phyloP scores from a whole-genome alignment of 208 protist genomes.

The Lotmaria passim region DNA sequence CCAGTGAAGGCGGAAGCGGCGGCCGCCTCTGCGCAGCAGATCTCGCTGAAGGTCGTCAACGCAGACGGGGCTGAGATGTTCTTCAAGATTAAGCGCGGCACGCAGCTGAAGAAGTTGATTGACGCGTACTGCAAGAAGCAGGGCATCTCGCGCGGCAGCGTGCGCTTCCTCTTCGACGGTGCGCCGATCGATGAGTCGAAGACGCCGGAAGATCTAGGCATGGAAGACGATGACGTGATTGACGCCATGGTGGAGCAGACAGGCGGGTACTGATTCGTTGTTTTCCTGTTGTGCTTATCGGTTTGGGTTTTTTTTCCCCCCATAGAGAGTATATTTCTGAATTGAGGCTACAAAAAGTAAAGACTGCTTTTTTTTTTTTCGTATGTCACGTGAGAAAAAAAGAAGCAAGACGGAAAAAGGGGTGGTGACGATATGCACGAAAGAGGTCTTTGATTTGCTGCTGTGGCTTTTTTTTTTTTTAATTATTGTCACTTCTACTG shows the following conservation, averaged over 20 bases:
- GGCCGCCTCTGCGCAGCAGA: slow-evolving; percentile 49
- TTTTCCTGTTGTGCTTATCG: neutral
- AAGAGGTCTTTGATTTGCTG: too few relatives aligned
- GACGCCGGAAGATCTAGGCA: slow-evolving; percentile 94
- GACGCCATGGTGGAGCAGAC: slow-evolving; percentile 95
- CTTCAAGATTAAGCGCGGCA: slow-evolving; percentile 97
- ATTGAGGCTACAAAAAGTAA: too few relatives aligned
- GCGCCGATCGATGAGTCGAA: slow-evolving; percentile 88
- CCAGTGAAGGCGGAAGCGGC: slow-evolving; percentile 65
- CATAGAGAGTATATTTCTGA: too few relatives aligned
- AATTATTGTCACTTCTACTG: too few relatives aligned
- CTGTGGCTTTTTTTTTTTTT: too few relatives aligned
- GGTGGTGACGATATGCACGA: too few relatives aligned
- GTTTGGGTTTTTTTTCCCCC: too few relatives aligned
- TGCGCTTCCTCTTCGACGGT: slow-evolving; percentile 97
- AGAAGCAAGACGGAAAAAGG: too few relatives aligned
- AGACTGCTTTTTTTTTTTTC: too few relatives aligned
- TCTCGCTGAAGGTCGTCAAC: slow-evolving; percentile 93
- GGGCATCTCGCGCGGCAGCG: slow-evolving; percentile 81
- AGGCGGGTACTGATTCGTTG: slow-evolving; percentile 38
- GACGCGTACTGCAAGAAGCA: slow-evolving; percentile 98
- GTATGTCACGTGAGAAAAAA: too few relatives aligned
- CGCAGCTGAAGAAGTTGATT: slow-evolving; percentile 95
- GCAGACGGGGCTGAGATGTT: slow-evolving; percentile 95
- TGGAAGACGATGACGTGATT: slow-evolving; percentile 96